Evolutionary conservation across 1,284 basidiomycete species (phyloP).

Genomic region (Pseudozyma hubeiensis): DNA sequence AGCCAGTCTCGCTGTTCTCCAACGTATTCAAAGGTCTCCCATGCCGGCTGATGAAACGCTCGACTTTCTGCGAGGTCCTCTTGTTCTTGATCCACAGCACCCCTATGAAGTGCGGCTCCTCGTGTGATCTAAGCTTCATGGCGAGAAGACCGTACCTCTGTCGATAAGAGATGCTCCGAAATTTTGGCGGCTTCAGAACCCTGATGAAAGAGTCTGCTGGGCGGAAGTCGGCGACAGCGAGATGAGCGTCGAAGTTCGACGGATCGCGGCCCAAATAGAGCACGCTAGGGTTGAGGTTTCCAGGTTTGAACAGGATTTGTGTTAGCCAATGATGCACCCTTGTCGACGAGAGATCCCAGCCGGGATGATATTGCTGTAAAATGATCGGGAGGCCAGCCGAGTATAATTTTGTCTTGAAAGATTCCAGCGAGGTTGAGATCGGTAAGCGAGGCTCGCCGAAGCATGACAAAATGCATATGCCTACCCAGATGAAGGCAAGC

Average conservation of each 20-base stretch:
- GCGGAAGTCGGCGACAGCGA: conserved; percentile 6
- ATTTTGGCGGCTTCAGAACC: neutral
- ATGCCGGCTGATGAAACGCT: neutral
- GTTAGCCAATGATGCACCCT: neutral
- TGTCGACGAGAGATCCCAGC: neutral
- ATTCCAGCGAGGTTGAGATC: neutral
- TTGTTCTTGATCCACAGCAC: conserved; percentile 4
- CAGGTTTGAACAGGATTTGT: neutral
- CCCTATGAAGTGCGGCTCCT: conserved; percentile 12
- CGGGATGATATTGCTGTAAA: neutral
- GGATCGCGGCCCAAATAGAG: neutral
- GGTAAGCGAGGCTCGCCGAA: too few relatives aligned
- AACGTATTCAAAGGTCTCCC: neutral
- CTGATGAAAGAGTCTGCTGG: neutral
- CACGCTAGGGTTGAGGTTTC: conserved; percentile 3
- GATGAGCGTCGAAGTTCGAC: neutral
- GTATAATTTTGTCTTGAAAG: neutral
- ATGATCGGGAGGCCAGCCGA: neutral
- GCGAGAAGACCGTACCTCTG: conserved; percentile 3
- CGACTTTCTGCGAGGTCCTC: neutral
- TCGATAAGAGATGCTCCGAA: neutral
- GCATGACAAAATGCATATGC: too few relatives aligned
- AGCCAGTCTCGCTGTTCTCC: neutral
- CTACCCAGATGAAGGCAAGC: too few relatives aligned
- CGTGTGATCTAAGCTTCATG: conserved; percentile 6